Evolutionary conservation across 306 rosid species (phyloP).

Genomic region (Cucurbita maxima): DNA sequence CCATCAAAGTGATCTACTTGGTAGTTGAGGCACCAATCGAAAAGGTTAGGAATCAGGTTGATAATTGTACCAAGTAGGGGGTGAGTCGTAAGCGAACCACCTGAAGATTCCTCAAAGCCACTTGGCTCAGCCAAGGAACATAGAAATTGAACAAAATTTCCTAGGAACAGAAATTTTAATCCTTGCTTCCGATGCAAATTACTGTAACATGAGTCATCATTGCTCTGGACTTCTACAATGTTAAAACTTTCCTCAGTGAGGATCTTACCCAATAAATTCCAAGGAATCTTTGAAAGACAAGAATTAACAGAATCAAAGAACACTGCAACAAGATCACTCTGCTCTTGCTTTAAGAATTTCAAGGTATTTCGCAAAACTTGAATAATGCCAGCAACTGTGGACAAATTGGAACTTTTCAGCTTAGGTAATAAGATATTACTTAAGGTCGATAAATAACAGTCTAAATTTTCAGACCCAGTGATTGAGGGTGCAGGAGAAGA

Average conservation of each 20-base stretch:
- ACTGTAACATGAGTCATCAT: slow-evolving; percentile 6
- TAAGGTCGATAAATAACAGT: slow-evolving; percentile 16
- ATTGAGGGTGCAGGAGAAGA: slow-evolving; percentile 7
- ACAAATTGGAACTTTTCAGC: slow-evolving; percentile 41
- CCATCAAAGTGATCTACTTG: slow-evolving; percentile 20
- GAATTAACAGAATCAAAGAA: slow-evolving; percentile 41
- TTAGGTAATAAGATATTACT: slow-evolving; percentile 16
- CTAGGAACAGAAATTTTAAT: slow-evolving; percentile 37
- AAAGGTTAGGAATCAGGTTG: slow-evolving; percentile 50
- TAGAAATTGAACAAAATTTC: slow-evolving; percentile 56
- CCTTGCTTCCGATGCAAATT: slow-evolving; percentile 12
- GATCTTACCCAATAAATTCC: slow-evolving; percentile 37
- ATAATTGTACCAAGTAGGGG: slow-evolving; percentile 23
- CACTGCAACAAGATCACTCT: slow-evolving; percentile 25
- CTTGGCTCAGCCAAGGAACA: slow-evolving; percentile 60
- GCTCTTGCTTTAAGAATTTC: slow-evolving; percentile 41
- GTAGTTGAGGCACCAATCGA: slow-evolving; percentile 40
- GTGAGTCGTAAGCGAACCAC: slow-evolving; percentile 23
- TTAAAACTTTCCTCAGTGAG: slow-evolving; percentile 11
- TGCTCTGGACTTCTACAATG: slow-evolving; percentile 9
- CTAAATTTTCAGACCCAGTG: slow-evolving; percentile 17
- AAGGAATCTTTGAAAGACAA: slow-evolving; percentile 34
- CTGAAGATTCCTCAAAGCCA: slow-evolving; percentile 25
- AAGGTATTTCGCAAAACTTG: slow-evolving; percentile 35
- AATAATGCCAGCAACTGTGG: slow-evolving; percentile 36